Percentiles rank a stretch among this genome's conserved stretches.
These are phyloP conservation scores for Flueggea neowawraea DNA, from an alignment of 441 rosid genomes.

Conservation along the genomic window DNA sequence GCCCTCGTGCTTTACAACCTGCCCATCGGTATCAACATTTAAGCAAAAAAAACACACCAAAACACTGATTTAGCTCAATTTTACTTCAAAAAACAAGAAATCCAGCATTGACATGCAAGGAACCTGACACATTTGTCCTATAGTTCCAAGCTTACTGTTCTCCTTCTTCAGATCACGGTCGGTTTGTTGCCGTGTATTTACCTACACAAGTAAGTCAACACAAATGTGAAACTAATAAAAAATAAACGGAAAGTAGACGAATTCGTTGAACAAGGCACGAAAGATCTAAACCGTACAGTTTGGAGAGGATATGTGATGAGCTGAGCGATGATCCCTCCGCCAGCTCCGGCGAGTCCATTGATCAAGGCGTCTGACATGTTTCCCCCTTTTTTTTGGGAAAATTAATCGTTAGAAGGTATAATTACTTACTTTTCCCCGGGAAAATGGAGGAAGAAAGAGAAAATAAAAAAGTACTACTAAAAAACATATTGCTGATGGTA, in stretches of 20 bases:
- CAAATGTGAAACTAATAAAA: background rate
- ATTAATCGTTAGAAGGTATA: background rate
- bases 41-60: background rate
- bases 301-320: slow-evolving; percentile 97
- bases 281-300: slow-evolving; percentile 43
- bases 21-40: slow-evolving; percentile 6
- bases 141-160: slow-evolving; percentile 68
- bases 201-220: slow-evolving; percentile 28
- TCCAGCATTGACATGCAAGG: background rate
- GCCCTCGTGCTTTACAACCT: slow-evolving; percentile 92
- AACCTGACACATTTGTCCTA: slow-evolving; percentile 81
- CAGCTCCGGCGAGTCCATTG: slow-evolving; percentile 48
- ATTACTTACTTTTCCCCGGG: slow-evolving; percentile 6
- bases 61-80: background rate
- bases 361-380: no score
- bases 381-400: slow-evolving; percentile 12
- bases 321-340: slow-evolving; percentile 98
- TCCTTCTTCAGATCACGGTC: slow-evolving; percentile 77
- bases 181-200: slow-evolving; percentile 91
- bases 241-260: no score
- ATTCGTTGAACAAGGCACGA: background rate
- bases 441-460: background rate
- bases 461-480: no score
- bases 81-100: no score
- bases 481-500: no score